Evolutionary conservation across 495 filamentous ascomycete species (phyloP).

Genomic region (Rhypophila decipiens): DNA sequence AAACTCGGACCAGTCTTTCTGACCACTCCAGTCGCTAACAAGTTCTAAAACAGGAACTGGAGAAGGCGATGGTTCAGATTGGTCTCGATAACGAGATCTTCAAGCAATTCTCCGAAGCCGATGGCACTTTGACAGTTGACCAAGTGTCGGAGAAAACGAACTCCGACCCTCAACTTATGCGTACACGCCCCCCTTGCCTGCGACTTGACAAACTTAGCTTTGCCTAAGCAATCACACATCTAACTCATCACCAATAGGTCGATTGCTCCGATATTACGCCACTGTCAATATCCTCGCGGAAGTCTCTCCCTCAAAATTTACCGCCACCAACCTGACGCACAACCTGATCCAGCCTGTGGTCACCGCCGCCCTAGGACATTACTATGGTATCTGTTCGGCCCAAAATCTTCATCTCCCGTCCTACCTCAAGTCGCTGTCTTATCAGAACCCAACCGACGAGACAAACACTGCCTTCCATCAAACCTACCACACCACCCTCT

Average conservation of each 20-base stretch:
- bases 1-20: no score
- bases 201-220: no score
- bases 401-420: slow-evolving; percentile 26
- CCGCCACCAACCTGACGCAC: slow-evolving; percentile 26
- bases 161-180: background rate
- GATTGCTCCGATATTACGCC: slow-evolving; percentile 41
- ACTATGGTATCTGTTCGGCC: slow-evolving; percentile 26
- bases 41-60: slow-evolving; percentile 13
- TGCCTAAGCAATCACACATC: no score
- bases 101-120: slow-evolving; percentile 21
- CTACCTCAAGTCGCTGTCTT: slow-evolving; percentile 35
- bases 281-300: slow-evolving; percentile 34
- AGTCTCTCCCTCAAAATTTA: slow-evolving; percentile 25
- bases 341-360: slow-evolving; percentile 21
- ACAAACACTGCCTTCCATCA: slow-evolving; percentile 34
- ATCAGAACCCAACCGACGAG: slow-evolving; percentile 30
- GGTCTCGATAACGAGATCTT: slow-evolving; percentile 1
- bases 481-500: slow-evolving; percentile 34
- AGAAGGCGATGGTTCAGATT: slow-evolving; percentile 10
- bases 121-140: background rate
- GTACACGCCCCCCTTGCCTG: no score
- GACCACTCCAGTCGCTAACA: no score
- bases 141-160: background rate
- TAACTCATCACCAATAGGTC: slow-evolving; percentile 1
- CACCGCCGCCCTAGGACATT: slow-evolving; percentile 27